These are phyloP conservation scores for Paracamarosporium sp. DNA, from an alignment of 2,329 filamentous ascomycete species.

Conservation along the genomic window DNA sequence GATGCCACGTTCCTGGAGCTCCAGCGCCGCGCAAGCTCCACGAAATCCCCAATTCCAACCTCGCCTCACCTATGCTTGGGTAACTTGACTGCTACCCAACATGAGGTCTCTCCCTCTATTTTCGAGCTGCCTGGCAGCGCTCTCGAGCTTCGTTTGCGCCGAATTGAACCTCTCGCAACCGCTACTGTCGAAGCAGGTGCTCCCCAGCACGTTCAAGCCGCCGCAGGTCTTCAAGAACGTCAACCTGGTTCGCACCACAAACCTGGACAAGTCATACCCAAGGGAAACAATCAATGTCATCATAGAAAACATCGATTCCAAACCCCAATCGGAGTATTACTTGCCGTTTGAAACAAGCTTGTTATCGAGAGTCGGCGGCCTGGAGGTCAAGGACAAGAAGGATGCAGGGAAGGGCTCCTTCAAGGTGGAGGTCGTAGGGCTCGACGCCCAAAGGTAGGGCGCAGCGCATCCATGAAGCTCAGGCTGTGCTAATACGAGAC, in stretches of 20 bases:
- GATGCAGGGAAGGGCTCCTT: constrained; percentile 72
- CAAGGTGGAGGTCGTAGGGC: constrained; percentile 69
- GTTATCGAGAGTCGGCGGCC: constrained; percentile 78
- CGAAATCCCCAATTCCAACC: constrained; percentile 20
- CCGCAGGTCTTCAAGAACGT: constrained; percentile 92
- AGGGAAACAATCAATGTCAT: constrained; percentile 94
- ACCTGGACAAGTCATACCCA: constrained; percentile 90
- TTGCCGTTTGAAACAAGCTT: constrained; percentile 81
- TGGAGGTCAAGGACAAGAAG: constrained; percentile 95
- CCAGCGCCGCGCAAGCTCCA: constrained; percentile 22
- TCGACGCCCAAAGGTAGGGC: constrained; percentile 59
- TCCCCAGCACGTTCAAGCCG: constrained; percentile 71
- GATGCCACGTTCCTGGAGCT: constrained; percentile 49
- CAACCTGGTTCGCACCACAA: constrained; percentile 89
- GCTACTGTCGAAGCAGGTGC: constrained; percentile 57
- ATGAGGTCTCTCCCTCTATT: constrained; percentile 50
- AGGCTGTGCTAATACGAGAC: constrained; percentile 45
- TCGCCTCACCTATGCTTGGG: constrained; percentile 41
- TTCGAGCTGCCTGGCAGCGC: constrained; percentile 57
- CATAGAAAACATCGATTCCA: constrained; percentile 82
- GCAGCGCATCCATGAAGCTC: not conserved
- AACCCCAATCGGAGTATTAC: constrained; percentile 88
- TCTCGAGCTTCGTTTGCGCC: constrained; percentile 66
- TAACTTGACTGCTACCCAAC: constrained; percentile 36
- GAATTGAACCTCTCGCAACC: constrained; percentile 67